These are phyloP conservation scores for Colletotrichum orchidophilum DNA, from an alignment of 2,329 filamentous ascomycete genomes.

Conservation along the genomic window DNA sequence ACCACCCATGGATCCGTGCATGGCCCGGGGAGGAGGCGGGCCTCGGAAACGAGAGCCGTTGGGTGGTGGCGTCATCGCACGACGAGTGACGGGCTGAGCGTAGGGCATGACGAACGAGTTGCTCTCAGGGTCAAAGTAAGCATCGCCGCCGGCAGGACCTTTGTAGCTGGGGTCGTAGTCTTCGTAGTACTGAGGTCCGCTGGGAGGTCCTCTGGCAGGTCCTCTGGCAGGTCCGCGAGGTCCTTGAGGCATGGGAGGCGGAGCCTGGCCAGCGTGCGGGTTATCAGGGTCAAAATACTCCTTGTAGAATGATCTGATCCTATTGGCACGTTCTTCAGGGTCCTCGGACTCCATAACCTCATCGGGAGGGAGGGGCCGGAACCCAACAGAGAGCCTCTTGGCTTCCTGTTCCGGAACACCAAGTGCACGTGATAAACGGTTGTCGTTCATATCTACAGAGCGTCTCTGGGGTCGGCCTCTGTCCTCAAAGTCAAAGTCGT, in stretches of 20 bases:
- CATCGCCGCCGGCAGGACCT: conserved; percentile 56
- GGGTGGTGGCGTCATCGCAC: conserved; percentile 96
- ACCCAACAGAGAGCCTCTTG: conserved; percentile 72
- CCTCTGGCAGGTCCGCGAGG: conserved; percentile 12
- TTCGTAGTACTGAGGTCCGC: conserved; percentile 69
- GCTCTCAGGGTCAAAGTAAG: conserved; percentile 72
- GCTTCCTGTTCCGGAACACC: conserved; percentile 64
- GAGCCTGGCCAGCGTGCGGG: conserved; percentile 53
- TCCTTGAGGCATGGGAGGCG: conserved; percentile 18
- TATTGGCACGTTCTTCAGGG: conserved; percentile 92
- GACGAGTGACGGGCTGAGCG: conserved; percentile 84
- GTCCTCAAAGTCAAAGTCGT: conserved; percentile 41
- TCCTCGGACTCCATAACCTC: conserved; percentile 84
- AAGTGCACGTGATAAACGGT: conserved; percentile 49
- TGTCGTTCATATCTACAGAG: conserved; percentile 38
- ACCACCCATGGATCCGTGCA: conserved; percentile 57
- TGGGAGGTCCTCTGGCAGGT: conserved; percentile 33
- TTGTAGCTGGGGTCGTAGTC: conserved; percentile 78
- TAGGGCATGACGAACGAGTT: conserved; percentile 83
- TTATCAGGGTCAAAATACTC: conserved; percentile 90
- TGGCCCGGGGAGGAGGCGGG: conserved; percentile 50
- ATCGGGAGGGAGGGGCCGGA: conserved; percentile 88
- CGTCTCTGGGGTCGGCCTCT: conserved; percentile 48
- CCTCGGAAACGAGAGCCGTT: conserved; percentile 57
- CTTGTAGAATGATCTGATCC: conserved; percentile 98